Evolutionary conservation across 179 eudicot species (phyloP), one percentile per base, ranked within the genome.

Genomic region (Spinacia oleracea): DNA sequence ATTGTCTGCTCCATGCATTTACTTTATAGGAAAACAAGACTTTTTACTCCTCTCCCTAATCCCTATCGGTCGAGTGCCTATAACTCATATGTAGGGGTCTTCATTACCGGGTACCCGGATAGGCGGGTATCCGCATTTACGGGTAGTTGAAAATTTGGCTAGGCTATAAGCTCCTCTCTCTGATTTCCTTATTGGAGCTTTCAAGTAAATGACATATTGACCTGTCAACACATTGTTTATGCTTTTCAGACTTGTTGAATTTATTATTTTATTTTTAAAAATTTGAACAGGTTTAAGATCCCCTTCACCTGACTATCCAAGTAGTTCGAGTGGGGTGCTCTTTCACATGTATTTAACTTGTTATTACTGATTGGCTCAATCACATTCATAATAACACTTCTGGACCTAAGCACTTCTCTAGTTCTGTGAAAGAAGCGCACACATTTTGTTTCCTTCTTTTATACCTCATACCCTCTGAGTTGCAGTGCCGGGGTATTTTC

Each of bases 1-100:
- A 42, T 32, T 63, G 25, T 69, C 53, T 69, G 73, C 51, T 69
- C 70, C 6, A 6, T 66, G 46, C 43, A 31, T 64, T 21, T 64
- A 38, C 40, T 38, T 38, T 38, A 38, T 38, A 38, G n/a, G n/a
- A n/a, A n/a, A n/a, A n/a, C n/a, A n/a, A n/a, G n/a, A n/a, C n/a
- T n/a, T n/a, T n/a, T n/a, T n/a, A n/a, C n/a, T n/a, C n/a, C n/a
- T n/a, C n/a, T n/a, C n/a, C n/a, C n/a, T n/a, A n/a, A n/a, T n/a
- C n/a, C n/a, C n/a, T n/a, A n/a, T n/a, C n/a, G n/a, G n/a, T n/a
- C n/a, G n/a, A n/a, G n/a, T n/a, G n/a, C n/a, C n/a, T n/a, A n/a
- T n/a, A n/a, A n/a, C n/a, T n/a, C n/a, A n/a, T n/a, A n/a, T n/a
- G n/a, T n/a, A n/a, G n/a, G n/a, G n/a, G n/a, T n/a, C n/a, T n/a